Evolutionary conservation across 2,329 filamentous ascomycete genomes (phyloP).

Genomic region (Fusarium verrucosum): DNA sequence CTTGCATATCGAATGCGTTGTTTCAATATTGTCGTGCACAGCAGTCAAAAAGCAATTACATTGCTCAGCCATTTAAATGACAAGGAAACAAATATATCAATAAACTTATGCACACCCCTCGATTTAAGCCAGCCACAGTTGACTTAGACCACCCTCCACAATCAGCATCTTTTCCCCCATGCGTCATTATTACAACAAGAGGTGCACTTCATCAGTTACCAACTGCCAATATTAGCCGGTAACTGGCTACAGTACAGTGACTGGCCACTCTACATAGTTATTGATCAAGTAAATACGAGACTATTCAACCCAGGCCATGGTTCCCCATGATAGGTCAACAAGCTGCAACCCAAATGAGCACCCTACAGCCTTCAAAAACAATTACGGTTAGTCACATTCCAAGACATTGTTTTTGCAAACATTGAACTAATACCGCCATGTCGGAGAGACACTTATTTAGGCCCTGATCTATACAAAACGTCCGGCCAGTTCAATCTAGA

Average conservation of each 20-base stretch:
- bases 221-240: background rate
- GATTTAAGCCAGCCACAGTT: conserved; percentile 20
- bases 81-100: background rate
- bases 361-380: conserved; percentile 10
- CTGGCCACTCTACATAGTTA: background rate
- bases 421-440: background rate
- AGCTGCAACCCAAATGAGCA: background rate
- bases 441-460: conserved; percentile 1
- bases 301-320: background rate
- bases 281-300: background rate
- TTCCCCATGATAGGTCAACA: background rate
- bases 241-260: too few relatives aligned
- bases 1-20: background rate
- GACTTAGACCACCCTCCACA: background rate
- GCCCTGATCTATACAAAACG: too few relatives aligned
- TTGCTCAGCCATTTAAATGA: background rate
- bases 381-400: conserved; percentile 19
- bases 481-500: too few relatives aligned
- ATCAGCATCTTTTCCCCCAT: background rate
- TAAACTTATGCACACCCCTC: background rate
- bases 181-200: conserved; percentile 24
- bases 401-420: conserved; percentile 21
- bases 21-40: background rate
- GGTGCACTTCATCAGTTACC: background rate
- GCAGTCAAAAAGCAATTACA: background rate